Percentiles rank a stretch among this genome's conserved stretches.
Conservation (phyloP, 2,329 filamentous ascomycete species). For the Lachnellula occidentalis region DNA sequence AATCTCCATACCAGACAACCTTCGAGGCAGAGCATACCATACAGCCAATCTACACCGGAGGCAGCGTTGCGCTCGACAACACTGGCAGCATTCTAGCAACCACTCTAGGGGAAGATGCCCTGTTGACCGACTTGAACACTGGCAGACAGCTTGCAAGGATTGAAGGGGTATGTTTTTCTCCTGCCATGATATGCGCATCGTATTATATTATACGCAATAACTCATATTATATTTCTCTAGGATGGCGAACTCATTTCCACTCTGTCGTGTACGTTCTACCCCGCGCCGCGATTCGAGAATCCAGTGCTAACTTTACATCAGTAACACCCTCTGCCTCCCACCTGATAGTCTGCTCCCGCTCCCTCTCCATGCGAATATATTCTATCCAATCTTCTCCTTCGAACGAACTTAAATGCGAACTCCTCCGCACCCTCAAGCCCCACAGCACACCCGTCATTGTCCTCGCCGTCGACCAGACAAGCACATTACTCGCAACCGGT, state of each 20-base stretch:
- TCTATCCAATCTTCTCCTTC: constrained; percentile 56
- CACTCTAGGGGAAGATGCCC: constrained; percentile 83
- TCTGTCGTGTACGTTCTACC: constrained; percentile 49
- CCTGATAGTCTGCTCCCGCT: constrained; percentile 86
- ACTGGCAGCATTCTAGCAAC: constrained; percentile 79
- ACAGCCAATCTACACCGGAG: constrained; percentile 90
- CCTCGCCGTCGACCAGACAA: constrained; percentile 76
- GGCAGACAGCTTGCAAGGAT: constrained; percentile 78
- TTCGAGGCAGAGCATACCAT: constrained; percentile 81
- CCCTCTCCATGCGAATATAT: constrained; percentile 93
- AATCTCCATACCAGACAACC: constrained; percentile 71
- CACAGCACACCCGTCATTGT: constrained; percentile 87
- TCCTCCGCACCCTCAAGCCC: constrained; percentile 78
- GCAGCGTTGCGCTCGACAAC: constrained; percentile 76
- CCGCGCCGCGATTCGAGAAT: constrained; percentile 13
- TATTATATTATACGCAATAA: too few relatives aligned
- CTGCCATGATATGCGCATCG: too few relatives aligned
- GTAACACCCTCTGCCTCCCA: constrained; percentile 86
- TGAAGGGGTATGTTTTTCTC: constrained; percentile 63
- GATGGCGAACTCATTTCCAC: constrained; percentile 78
- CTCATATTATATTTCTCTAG: constrained; percentile 34
- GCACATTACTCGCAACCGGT: constrained; percentile 86
- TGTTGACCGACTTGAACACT: constrained; percentile 79
- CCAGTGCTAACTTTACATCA: constrained; percentile 33
- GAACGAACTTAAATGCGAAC: constrained; percentile 56